These are phyloP conservation scores for Moniliophthora roreri DNA, from an alignment of 1,284 basidiomycete genomes.

Conservation along the genomic window DNA sequence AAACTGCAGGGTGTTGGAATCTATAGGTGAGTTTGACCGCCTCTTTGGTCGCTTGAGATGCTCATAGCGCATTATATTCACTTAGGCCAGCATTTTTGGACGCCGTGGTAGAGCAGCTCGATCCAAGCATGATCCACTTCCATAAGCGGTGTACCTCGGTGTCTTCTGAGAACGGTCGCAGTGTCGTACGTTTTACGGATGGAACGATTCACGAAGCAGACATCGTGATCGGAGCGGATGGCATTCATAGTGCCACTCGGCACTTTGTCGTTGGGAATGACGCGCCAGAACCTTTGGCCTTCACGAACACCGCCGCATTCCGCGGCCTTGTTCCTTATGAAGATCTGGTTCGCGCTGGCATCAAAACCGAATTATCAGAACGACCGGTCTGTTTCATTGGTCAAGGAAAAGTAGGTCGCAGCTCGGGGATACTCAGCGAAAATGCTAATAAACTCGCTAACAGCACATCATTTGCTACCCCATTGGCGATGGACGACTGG, in stretches of 20 bases:
- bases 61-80: no score
- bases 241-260: constrained; percentile 48
- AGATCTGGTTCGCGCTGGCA: constrained; percentile 35
- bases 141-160: constrained; percentile 47
- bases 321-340: constrained; percentile 43
- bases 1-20: constrained; percentile 28
- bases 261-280: constrained; percentile 31
- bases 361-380: constrained; percentile 37
- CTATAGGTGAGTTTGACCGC: constrained; percentile 33
- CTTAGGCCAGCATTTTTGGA: constrained; percentile 48
- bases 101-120: constrained; percentile 44
- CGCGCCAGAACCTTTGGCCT: constrained; percentile 29
- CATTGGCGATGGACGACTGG: constrained; percentile 42
- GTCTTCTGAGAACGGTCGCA: constrained; percentile 23
- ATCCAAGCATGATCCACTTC: constrained; percentile 43
- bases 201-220: constrained; percentile 46
- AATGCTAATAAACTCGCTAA: background rate
- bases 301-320: constrained; percentile 41
- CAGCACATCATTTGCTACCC: constrained; percentile 61
- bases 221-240: constrained; percentile 54
- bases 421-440: background rate
- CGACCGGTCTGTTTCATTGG: constrained; percentile 43
- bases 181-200: constrained; percentile 43
- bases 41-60: background rate
- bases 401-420: constrained; percentile 35